A percentile compares a stretch with the other conserved stretches of the same genome.
Evolutionary conservation across 2,329 filamentous ascomycete genomes (phyloP).

Genomic region (Fusarium decemcellulare): DNA sequence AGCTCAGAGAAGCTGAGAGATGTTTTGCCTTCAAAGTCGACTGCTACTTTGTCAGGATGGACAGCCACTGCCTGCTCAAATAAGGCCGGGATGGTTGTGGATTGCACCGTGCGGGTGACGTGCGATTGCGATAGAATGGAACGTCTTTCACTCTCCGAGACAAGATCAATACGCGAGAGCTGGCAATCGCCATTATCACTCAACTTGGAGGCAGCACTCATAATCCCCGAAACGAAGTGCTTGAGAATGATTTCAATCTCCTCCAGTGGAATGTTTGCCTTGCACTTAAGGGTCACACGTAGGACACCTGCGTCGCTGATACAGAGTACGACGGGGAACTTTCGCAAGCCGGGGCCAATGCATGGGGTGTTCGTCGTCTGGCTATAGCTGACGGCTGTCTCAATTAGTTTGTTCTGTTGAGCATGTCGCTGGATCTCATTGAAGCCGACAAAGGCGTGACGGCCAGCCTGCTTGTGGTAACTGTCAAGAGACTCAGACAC

Average conservation of each 20-base stretch:
- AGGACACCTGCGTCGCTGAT: conserved; percentile 7
- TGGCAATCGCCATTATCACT: not conserved
- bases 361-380: conserved; percentile 19
- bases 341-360: not conserved
- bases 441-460: conserved; percentile 12
- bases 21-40: not conserved
- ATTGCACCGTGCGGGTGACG: not conserved
- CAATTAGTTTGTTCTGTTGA: not conserved
- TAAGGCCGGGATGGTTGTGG: conserved; percentile 5
- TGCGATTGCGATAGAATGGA: not conserved
- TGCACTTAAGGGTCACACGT: conserved; percentile 5
- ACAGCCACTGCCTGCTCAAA: conserved; percentile 7
- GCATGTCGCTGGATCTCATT: conserved; percentile 1
- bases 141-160: conserved; percentile 4
- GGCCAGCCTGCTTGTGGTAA: conserved; percentile 7
- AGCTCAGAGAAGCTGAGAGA: conserved; percentile 9
- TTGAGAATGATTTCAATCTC: conserved; percentile 7
- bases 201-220: conserved; percentile 4
- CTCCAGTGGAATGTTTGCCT: conserved; percentile 8
- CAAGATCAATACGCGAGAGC: not conserved
- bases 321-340: conserved; percentile 17
- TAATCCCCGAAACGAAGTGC: not conserved
- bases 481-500: not conserved
- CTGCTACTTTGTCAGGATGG: not conserved
- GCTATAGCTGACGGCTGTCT: conserved; percentile 21